Evolutionary conservation across 2,329 filamentous ascomycete genomes (phyloP), one percentile per base, ranked within the genome.

Genomic region (Ophiostoma tasmaniense): DNA sequence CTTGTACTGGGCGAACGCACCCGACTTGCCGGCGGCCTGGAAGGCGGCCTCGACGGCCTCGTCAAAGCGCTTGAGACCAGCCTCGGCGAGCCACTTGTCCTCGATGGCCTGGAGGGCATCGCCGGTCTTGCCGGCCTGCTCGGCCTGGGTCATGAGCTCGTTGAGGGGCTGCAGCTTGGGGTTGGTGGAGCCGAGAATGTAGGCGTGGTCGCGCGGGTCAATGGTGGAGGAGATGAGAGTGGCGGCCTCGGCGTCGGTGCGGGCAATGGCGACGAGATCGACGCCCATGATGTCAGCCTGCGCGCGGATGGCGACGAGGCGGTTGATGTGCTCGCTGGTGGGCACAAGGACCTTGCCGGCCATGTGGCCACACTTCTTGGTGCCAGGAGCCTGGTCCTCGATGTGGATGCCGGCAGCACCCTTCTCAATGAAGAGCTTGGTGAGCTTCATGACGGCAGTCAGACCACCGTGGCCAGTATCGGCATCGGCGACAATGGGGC

Each of bases 321-420:
- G 90, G 83, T 97, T 98, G 82, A 98, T 97, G 83, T 99, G 95
- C 83, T 99, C 95, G 80, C 88, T 91, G 77, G 97, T 96, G 66
- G 95, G 95, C 67, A 99, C 95, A 71, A 99, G 84, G 61, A 98
- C 95, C 83, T 98, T 98, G 76, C 95, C 95, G 73, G 95, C 95
- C 95, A 98, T 98, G 82, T 98, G 95, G 72, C 95, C 95, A 79
- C 95, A 99, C 87, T 99, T 99, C 87, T 99, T 99, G 66, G 95
- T 98, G 68, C 95, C 95, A 2, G 95, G 94, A 3, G 95, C 94
- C 81, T 98, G 95, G 79, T 99, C 95, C 81, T 99, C 95, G 74
- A 99, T 97, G 81, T 99, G 95, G 76, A 99, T 97, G 73, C 95
- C 95, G 59, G 95, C 95, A 64, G 95, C 95, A 75, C 95, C 95